Base-by-base conservation (phyloP, 2,329 filamentous ascomycete species). In the Keithomyces neogunnii region DNA sequence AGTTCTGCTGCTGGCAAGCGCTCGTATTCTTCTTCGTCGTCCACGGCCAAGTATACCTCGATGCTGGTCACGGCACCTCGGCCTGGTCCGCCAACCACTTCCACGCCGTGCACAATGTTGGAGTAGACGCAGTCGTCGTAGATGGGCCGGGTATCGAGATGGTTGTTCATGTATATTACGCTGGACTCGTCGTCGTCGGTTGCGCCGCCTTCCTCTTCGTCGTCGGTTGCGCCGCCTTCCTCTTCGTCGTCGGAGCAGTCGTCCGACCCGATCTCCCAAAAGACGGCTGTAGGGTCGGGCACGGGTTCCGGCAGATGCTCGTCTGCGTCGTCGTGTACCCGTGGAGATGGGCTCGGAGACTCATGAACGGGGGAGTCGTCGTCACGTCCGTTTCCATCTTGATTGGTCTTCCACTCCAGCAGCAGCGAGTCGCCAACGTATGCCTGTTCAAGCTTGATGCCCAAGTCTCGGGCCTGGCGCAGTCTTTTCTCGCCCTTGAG, bases 1-100 rank as follows among this genome's bases (percentile, higher is more conserved):
- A 69, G 45, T 48, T 69, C 66, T 35, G 61, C 51, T 47, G 64
- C 61, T 0, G 63, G 66, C 9, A 69, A 46, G 11, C 19, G 19
- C 19, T 59, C 50, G 0, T 54, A 54, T 1, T 56, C 33, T 3
- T 47, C 13, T 0, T 66, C 62, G 0, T 62, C 61, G 11, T 64
- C 58, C 2, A 61, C 51, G 1, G 57, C 60, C 1, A 66, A 31
- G 33, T 60, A 68, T 0, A 68, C 55, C 32, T 66, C 63, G 11
- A 69, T 52, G 43, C 68, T 64, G 26, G 63, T 57, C 2, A 51
- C 44, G 1, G 42, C 26, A 3, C 44, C 36, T 0, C 31, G 48
- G 1, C 47, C 38, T 19, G 53, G 29, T 2, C 48, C 39, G 1
- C 57, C 60, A 1, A 59, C 40, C 1, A 67, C 36, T 10, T 64